phyloP scores from a whole-genome alignment of 108 stramenopile species.

The Nitzschia sp. region DNA sequence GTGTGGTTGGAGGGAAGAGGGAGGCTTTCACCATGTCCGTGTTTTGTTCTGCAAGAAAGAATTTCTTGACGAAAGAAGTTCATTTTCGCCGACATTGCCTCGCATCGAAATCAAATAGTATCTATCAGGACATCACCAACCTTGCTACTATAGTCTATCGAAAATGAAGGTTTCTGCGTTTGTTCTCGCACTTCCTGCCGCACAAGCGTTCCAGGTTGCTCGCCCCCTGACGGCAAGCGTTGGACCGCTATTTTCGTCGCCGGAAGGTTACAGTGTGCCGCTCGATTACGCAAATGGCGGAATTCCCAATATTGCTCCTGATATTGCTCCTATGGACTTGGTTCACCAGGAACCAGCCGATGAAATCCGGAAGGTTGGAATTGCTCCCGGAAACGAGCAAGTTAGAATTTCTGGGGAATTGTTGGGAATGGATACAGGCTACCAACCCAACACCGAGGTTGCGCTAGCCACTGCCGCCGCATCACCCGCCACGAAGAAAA shows the following conservation, averaged over 20 bases:
- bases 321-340: constrained; percentile 6
- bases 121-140: too few relatives aligned
- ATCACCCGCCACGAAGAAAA: not conserved
- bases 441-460: not conserved
- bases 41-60: too few relatives aligned
- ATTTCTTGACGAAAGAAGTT: too few relatives aligned
- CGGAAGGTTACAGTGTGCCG: not conserved
- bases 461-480: not conserved
- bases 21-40: too few relatives aligned
- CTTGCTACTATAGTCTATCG: too few relatives aligned
- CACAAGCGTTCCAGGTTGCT: not conserved
- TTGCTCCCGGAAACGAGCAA: not conserved
- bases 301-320: constrained; percentile 5
- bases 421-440: not conserved
- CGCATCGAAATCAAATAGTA: too few relatives aligned
- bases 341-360: not conserved
- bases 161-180: not conserved
- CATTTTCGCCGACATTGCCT: too few relatives aligned
- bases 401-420: not conserved
- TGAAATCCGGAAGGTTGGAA: not conserved
- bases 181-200: not conserved
- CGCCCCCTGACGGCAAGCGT: not conserved
- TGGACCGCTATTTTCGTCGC: not conserved
- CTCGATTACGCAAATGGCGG: not conserved
- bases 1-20: too few relatives aligned